phyloP scores from a whole-genome alignment of 805 yeast genomes.

The Metschnikowia picachoensis region DNA sequence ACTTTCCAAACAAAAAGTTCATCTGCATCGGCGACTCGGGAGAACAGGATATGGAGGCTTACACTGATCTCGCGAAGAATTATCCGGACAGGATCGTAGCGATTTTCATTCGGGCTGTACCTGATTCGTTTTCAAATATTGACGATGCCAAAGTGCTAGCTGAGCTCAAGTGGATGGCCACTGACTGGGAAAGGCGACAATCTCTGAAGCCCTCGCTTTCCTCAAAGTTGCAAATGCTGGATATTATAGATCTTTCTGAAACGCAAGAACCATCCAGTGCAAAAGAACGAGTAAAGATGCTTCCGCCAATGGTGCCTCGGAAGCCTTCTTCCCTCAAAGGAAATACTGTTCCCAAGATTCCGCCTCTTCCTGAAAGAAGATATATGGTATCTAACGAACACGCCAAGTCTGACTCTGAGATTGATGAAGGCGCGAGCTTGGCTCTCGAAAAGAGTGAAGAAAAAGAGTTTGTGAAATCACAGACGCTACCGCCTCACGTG shows the following conservation, averaged over 20 bases:
- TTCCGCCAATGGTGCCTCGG: conserved; percentile 45
- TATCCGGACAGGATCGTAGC: conserved; percentile 66
- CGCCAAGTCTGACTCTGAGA: conserved; percentile 1
- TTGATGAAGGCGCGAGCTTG: background rate
- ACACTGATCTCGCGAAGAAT: conserved; percentile 58
- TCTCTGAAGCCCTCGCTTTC: conserved; percentile 1
- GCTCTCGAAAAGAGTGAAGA: too few species aligned
- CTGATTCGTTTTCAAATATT: conserved; percentile 58
- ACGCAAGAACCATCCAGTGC: conserved; percentile 7
- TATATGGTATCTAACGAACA: conserved; percentile 6
- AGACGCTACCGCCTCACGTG: conserved; percentile 1
- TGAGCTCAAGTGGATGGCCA: conserved; percentile 26
- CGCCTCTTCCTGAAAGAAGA: conserved; percentile 32
- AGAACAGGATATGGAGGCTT: conserved; percentile 92
- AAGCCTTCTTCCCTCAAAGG: conserved; percentile 45
- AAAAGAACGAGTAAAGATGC: conserved; percentile 8
- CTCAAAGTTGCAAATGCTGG: conserved; percentile 15
- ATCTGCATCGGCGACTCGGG: conserved; percentile 93
- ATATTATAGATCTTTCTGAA: conserved; percentile 39
- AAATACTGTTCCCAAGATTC: conserved; percentile 22
- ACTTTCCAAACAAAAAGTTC: conserved; percentile 75
- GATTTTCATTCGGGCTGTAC: conserved; percentile 77
- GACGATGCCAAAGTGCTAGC: conserved; percentile 36
- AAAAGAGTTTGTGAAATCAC: background rate
- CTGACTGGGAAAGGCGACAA: conserved; percentile 14